Conservation (phyloP, 371 early-diverging fungal species). For the Choanephora cucurbitarum region DNA sequence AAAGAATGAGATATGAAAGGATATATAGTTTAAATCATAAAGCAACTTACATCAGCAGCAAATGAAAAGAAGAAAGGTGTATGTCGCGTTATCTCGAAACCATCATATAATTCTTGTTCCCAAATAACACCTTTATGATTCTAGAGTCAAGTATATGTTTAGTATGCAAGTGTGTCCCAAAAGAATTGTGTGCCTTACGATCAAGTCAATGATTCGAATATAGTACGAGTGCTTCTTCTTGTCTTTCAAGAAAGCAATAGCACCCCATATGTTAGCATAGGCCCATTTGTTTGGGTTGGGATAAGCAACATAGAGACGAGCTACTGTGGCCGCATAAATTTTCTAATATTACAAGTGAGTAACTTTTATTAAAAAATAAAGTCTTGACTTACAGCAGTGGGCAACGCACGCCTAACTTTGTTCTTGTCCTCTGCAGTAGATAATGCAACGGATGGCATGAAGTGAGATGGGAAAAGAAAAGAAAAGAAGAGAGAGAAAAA, state of each 20-base stretch:
- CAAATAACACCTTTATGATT: constrained; percentile 70
- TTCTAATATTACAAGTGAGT: no score
- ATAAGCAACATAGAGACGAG: constrained; percentile 82
- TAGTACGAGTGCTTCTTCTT: constrained; percentile 63
- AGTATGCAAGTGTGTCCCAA: no score
- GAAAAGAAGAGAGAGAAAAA: not conserved
- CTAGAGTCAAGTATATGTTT: constrained; percentile 27
- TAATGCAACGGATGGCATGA: constrained; percentile 50
- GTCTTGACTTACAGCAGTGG: constrained; percentile 48
- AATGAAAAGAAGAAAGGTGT: constrained; percentile 88
- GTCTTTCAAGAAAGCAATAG: constrained; percentile 72
- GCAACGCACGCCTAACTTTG: constrained; percentile 48
- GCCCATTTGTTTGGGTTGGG: constrained; percentile 74
- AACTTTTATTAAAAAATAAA: no score
- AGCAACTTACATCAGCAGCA: constrained; percentile 71
- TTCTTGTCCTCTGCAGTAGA: constrained; percentile 54
- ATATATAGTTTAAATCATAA: not conserved
- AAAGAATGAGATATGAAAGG: not conserved
- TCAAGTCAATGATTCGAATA: constrained; percentile 79
- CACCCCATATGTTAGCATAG: constrained; percentile 80
- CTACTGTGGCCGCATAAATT: constrained; percentile 84
- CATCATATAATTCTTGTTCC: constrained; percentile 82
- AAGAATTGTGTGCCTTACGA: constrained; percentile 40
- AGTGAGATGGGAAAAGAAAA: constrained; percentile 1
- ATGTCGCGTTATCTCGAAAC: constrained; percentile 73